Evolutionary conservation across 306 rosid genomes (phyloP).

Genomic region (Astragalus membranaceus): DNA sequence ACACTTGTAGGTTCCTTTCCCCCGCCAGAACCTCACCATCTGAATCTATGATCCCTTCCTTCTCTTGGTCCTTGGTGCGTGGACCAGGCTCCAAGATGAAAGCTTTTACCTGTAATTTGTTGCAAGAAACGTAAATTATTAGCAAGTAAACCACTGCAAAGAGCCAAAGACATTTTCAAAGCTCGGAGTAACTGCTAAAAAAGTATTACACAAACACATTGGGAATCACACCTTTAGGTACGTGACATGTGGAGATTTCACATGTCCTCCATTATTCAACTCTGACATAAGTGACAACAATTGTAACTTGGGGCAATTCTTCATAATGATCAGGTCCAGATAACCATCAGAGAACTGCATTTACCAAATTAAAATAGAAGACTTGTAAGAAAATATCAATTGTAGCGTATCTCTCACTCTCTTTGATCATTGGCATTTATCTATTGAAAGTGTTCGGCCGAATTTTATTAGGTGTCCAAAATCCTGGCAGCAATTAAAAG

Average conservation of each 20-base stretch:
- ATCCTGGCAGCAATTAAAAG: neutral
- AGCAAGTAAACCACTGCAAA: neutral
- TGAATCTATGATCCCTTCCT: conserved; percentile 80
- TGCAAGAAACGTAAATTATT: neutral
- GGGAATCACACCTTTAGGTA: conserved; percentile 66
- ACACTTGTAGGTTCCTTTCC: conserved; percentile 67
- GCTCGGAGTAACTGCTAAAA: neutral
- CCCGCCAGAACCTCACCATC: conserved; percentile 97
- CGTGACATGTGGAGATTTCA: conserved; percentile 67
- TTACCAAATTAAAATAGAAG: conserved; percentile 4
- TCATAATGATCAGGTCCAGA: conserved; percentile 59
- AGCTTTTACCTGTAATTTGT: conserved; percentile 69
- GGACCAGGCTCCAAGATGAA: conserved; percentile 76
- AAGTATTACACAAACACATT: neutral
- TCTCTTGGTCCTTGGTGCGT: conserved; percentile 31
- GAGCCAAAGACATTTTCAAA: neutral
- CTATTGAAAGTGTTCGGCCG: neutral
- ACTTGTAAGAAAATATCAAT: neutral
- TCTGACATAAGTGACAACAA: conserved; percentile 63
- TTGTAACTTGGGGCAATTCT: conserved; percentile 54
- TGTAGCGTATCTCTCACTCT: neutral
- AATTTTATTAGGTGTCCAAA: neutral
- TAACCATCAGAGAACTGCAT: conserved; percentile 92
- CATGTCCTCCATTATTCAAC: conserved; percentile 57
- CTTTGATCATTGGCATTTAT: neutral